These are phyloP conservation scores for Diaporthe sp. DNA, from an alignment of 2,329 filamentous ascomycete genomes.

Conservation along the genomic window DNA sequence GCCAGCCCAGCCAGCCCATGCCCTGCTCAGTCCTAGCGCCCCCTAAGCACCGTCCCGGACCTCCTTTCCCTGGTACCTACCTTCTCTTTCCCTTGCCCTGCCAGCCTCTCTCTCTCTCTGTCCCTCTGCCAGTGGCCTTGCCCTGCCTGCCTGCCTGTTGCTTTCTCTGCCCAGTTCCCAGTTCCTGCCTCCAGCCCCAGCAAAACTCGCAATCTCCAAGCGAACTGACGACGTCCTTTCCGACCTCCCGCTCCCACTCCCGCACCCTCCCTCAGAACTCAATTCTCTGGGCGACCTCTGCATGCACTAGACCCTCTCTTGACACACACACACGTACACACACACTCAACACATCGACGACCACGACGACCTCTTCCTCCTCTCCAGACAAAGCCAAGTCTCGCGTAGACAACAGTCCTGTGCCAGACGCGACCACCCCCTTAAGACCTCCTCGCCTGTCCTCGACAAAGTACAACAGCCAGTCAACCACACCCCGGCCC, in stretches of 20 bases:
- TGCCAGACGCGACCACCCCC: slow-evolving; percentile 36
- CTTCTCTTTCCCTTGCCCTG: background rate
- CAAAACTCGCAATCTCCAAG: slow-evolving; percentile 33
- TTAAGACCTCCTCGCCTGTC: background rate
- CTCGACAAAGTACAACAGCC: background rate
- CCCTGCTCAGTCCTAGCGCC: slow-evolving; percentile 26
- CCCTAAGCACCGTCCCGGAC: slow-evolving; percentile 18
- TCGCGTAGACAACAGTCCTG: slow-evolving; percentile 8
- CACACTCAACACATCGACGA: slow-evolving; percentile 17
- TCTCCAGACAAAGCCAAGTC: slow-evolving; percentile 6
- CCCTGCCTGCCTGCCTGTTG: background rate
- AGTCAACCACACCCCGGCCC: background rate
- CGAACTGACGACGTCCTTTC: slow-evolving; percentile 12
- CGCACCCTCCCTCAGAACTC: slow-evolving; percentile 32
- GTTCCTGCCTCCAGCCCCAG: slow-evolving; percentile 9
- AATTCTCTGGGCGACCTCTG: slow-evolving; percentile 26
- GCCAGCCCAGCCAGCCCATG: slow-evolving; percentile 3
- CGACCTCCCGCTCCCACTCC: slow-evolving; percentile 3
- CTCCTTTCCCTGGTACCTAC: background rate
- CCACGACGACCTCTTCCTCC: slow-evolving; percentile 11
- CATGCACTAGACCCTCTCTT: too few relatives aligned
- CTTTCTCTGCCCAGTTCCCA: slow-evolving; percentile 17
- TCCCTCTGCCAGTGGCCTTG: background rate
- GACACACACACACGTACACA: background rate
- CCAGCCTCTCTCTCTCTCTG: background rate